Percentiles rank a stretch among this genome's conserved stretches.
Conservation (phyloP, 1,139 yeast genomes). For the Pichia sp. region DNA sequence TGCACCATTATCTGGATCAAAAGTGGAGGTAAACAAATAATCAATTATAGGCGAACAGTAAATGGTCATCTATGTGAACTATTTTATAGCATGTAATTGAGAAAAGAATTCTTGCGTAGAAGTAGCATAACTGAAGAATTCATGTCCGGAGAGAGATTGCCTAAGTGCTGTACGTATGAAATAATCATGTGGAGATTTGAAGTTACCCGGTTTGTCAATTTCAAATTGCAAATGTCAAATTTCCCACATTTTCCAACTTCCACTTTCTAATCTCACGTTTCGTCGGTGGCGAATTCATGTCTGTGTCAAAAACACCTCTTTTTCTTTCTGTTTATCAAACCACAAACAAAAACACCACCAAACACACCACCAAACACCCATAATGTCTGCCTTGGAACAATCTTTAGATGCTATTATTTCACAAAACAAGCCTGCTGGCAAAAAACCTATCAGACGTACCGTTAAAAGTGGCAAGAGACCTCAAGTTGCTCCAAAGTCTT, state of each 20-base stretch:
- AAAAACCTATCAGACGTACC: constrained; percentile 22
- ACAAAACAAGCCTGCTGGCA: constrained; percentile 38
- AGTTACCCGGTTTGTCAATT: neutral
- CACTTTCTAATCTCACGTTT: neutral
- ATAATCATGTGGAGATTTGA: too few relatives aligned
- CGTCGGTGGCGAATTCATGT: neutral
- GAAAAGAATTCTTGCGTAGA: too few relatives aligned
- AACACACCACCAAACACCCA: constrained; percentile 11
- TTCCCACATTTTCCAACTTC: neutral
- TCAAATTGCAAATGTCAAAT: too few relatives aligned
- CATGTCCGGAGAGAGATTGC: too few relatives aligned
- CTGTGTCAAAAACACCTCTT: neutral
- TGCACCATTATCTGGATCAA: constrained; percentile 31
- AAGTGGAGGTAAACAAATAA: constrained; percentile 43
- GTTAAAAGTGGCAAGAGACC: constrained; percentile 31
- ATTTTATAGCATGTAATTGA: neutral
- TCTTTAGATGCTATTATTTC: constrained; percentile 88
- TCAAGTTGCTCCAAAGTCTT: constrained; percentile 23
- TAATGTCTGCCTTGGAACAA: constrained; percentile 76
- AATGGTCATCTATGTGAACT: neutral
- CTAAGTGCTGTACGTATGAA: too few relatives aligned
- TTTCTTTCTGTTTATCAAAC: neutral
- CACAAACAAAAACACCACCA: neutral
- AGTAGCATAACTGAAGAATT: too few relatives aligned
- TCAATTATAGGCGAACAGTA: constrained; percentile 20